Base-by-base conservation (phyloP, 139 green algal species). In the Chlamydomonas sp. region DNA sequence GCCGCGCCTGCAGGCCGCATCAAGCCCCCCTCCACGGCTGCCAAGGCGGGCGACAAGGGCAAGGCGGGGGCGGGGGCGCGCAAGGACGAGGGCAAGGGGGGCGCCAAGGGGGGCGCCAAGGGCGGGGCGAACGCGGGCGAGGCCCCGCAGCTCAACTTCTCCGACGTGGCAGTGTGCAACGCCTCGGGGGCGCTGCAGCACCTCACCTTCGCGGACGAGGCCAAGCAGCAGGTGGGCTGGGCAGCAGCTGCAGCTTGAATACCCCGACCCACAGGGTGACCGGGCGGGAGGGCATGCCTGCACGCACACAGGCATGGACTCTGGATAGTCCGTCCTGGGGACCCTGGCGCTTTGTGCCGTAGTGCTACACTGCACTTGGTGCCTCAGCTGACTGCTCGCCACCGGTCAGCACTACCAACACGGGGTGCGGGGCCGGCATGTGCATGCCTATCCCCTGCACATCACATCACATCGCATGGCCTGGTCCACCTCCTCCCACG, bases 131-230 rank as follows among this genome's bases (percentile, higher is more conserved):
- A 15, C 63, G 14, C 61, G 61, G 8, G 18, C 77, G 64, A 83
- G 17, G 63, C 16, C 18, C 78, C 81, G 72, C 85, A 49, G 20
- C 16, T 68, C 10, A 87, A 87, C 88, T 90, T 85, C 62, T 12
- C 83, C 0, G 88, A 90, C 83, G 85, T 89, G 20, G 88, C 91
- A 14, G 86, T 93, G n/a, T 93, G 85, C 87, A 92, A 91, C 77
- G 90, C 88, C 2, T 60, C 92, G 63, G 92, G 92, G 7, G 89
- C 89, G 58, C 79, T 95, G 84, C 91, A 95, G 71, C 93, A 95
- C 79, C 89, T 95, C 58, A 91, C 86, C 16, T 93, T 95, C 80
- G n/a, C 91, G 4, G 93, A 95, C 63, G 84, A 71, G 1, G 93
- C 88, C 60, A 95, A 94, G 88, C 71, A 86, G 57, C 83, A 95